Conservation (phyloP, 345 rosid genomes). For the Eucalyptus pauciflora region DNA sequence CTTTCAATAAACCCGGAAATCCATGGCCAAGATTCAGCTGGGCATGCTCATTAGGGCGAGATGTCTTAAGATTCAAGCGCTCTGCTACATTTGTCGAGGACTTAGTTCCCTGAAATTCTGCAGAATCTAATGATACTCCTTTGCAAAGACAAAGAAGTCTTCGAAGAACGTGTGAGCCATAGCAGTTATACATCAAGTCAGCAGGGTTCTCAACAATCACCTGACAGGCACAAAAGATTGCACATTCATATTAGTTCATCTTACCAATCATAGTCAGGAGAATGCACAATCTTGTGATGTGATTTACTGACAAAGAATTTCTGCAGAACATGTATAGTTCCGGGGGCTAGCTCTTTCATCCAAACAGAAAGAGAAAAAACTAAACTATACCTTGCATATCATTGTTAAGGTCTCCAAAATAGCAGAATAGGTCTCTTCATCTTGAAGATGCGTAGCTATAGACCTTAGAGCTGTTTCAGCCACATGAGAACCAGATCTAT, state of each 20-base stretch:
- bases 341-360: neutral
- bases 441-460: constrained; percentile 58
- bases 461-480: constrained; percentile 92
- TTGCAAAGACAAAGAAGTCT: constrained; percentile 84
- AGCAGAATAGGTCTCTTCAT: constrained; percentile 42
- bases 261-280: neutral
- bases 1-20: constrained; percentile 52
- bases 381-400: constrained; percentile 64
- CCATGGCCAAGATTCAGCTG: constrained; percentile 26
- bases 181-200: constrained; percentile 68
- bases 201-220: constrained; percentile 44
- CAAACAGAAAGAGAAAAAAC: neutral
- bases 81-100: constrained; percentile 48
- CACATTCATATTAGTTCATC: neutral
- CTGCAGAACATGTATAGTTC: neutral
- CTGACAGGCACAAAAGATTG: constrained; percentile 13
- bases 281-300: neutral
- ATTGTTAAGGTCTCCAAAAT: constrained; percentile 55
- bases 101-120: constrained; percentile 56
- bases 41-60: constrained; percentile 18
- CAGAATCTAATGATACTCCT: constrained; percentile 68
- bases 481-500: constrained; percentile 92
- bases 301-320: neutral
- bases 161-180: constrained; percentile 94
- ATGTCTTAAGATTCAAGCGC: constrained; percentile 56